phyloP scores from a whole-genome alignment of 192 early-diverging fungal genomes.

The Neocallimastix lanati region DNA sequence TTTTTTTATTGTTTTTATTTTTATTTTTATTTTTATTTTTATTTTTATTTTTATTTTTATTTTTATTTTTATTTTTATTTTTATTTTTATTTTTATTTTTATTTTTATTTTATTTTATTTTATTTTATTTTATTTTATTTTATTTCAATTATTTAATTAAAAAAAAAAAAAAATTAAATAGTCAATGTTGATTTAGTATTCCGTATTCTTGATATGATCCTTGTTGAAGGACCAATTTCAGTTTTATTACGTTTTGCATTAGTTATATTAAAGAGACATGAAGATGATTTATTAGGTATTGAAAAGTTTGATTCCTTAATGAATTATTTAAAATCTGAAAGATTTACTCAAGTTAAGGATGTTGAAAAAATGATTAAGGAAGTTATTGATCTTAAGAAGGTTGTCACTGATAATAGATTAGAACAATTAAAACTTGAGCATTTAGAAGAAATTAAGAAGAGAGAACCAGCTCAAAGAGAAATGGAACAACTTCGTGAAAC shows the following conservation, averaged over 20 bases:
- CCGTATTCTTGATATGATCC: background rate
- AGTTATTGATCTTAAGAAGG: background rate
- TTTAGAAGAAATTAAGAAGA: background rate
- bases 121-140: too few species aligned
- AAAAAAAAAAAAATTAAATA: too few species aligned
- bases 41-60: too few species aligned
- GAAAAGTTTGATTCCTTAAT: background rate
- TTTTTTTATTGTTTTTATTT: too few species aligned
- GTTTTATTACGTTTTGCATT: background rate
- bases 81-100: too few species aligned
- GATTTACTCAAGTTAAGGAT: background rate
- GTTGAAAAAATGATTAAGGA: background rate
- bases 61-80: too few species aligned
- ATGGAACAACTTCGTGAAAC: background rate
- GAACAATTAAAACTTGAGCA: background rate
- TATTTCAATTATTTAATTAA: too few species aligned
- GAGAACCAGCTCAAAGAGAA: background rate
- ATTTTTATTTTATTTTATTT: too few species aligned
- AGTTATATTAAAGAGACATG: background rate
- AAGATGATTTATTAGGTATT: background rate
- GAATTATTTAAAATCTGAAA: background rate
- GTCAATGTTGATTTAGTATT: background rate
- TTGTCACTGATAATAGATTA: background rate
- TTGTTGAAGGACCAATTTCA: background rate
- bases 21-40: too few species aligned